phyloP scores from a whole-genome alignment of 192 early-diverging fungal species.

The Funneliformis mosseae region DNA sequence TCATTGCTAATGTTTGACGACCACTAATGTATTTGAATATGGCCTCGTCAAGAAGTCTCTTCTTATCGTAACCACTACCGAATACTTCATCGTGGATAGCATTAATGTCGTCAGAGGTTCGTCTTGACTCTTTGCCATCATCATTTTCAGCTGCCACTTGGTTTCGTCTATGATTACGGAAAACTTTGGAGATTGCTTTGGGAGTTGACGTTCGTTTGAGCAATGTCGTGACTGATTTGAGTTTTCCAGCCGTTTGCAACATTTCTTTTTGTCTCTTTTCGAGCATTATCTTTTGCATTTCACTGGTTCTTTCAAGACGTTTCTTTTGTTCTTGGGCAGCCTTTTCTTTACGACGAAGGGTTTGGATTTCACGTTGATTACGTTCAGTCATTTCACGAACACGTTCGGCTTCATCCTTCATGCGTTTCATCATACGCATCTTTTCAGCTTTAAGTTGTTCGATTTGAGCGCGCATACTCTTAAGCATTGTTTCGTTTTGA shows the following conservation, averaged over 20 bases:
- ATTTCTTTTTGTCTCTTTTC: constrained; percentile 63
- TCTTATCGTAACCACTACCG: constrained; percentile 47
- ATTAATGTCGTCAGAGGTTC: constrained; percentile 27
- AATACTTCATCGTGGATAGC: constrained; percentile 33
- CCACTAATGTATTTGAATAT: constrained; percentile 58
- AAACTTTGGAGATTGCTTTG: constrained; percentile 45
- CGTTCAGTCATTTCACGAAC: constrained; percentile 61
- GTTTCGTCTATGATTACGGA: constrained; percentile 34
- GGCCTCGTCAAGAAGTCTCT: constrained; percentile 56
- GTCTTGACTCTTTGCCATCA: constrained; percentile 23
- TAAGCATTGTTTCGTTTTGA: constrained; percentile 61
- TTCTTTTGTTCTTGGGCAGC: constrained; percentile 53
- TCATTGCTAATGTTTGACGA: constrained; percentile 49
- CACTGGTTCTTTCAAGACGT: constrained; percentile 55
- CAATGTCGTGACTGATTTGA: constrained; percentile 51
- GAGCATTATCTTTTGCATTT: constrained; percentile 57
- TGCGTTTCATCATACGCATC: constrained; percentile 70
- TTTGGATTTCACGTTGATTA: constrained; percentile 61
- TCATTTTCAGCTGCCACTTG: constrained; percentile 20
- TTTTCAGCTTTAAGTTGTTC: constrained; percentile 77
- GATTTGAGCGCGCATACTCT: constrained; percentile 66
- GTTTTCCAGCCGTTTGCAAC: constrained; percentile 39
- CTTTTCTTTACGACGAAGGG: constrained; percentile 57
- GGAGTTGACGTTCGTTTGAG: constrained; percentile 55
- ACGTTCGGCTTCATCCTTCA: constrained; percentile 66